phyloP scores from a whole-genome alignment of 345 rosid genomes.

The Cochlearia excelsa region DNA sequence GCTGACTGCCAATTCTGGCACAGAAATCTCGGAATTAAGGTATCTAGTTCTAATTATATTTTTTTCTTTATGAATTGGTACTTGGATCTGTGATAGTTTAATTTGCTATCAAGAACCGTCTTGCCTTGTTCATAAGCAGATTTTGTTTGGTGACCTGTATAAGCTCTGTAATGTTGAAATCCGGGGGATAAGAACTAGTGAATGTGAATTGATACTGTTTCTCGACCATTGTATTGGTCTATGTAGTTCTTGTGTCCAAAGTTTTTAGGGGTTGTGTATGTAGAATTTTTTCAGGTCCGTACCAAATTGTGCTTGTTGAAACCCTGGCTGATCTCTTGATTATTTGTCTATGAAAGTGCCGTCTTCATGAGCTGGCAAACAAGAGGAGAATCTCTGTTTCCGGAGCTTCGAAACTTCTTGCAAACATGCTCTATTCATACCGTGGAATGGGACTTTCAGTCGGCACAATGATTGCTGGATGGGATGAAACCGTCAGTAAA shows the following conservation, averaged over 20 bases:
- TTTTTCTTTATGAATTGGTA: neutral
- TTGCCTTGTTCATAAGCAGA: neutral
- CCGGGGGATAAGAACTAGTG: slow-evolving; percentile 2
- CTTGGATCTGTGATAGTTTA: slow-evolving; percentile 3
- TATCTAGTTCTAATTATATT: slow-evolving; percentile 15
- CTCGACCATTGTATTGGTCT: neutral
- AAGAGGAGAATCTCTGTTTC: slow-evolving; percentile 96
- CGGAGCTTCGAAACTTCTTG: slow-evolving; percentile 95
- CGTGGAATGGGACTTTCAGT: slow-evolving; percentile 99
- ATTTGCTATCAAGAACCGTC: slow-evolving; percentile 2
- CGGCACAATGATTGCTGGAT: slow-evolving; percentile 99
- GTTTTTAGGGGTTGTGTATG: neutral
- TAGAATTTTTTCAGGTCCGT: neutral
- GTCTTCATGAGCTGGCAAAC: slow-evolving; percentile 94
- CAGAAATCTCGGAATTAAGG: slow-evolving; percentile 91
- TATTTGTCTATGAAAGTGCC: slow-evolving; percentile 56
- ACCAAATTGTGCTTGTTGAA: neutral
- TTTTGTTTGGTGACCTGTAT: neutral
- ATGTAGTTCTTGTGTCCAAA: neutral
- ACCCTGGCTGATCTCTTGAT: slow-evolving; percentile 26
- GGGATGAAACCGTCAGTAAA: slow-evolving; percentile 87
- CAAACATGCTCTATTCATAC: slow-evolving; percentile 95
- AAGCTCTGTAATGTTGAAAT: slow-evolving; percentile 2
- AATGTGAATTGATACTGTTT: neutral
- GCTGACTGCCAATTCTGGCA: slow-evolving; percentile 99